phyloP scores from a whole-genome alignment of 371 early-diverging fungal genomes.

The Apophysomyces variabilis region DNA sequence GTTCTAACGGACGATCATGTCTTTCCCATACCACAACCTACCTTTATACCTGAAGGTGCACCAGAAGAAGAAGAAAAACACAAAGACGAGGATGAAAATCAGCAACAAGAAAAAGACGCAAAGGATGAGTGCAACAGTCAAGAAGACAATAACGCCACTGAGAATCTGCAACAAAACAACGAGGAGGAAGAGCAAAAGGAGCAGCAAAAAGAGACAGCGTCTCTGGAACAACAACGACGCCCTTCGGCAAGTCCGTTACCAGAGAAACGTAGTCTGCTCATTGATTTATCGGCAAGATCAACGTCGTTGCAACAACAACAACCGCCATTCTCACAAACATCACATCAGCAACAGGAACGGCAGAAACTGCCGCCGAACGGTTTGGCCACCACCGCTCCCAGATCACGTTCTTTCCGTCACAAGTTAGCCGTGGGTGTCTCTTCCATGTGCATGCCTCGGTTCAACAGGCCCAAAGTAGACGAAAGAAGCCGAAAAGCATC shows the following conservation, averaged over 20 bases:
- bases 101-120: background rate
- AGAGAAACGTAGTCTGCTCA: too few relatives aligned
- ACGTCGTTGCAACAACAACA: background rate
- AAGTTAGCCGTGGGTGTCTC: background rate
- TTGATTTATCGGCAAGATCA: too few relatives aligned
- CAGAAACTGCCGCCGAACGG: background rate
- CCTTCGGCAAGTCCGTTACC: too few relatives aligned
- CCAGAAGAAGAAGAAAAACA: background rate
- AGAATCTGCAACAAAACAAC: background rate
- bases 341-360: background rate
- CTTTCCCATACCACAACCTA: background rate
- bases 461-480: background rate
- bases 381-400: background rate
- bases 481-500: background rate
- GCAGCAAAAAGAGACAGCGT: background rate
- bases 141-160: background rate
- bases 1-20: background rate
- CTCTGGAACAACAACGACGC: background rate
- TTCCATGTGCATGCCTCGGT: constrained; percentile 1
- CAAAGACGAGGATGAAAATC: background rate
- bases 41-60: background rate
- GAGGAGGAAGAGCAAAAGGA: background rate
- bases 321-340: background rate
- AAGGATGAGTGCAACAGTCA: background rate
- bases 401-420: background rate